phyloP scores from a whole-genome alignment of 2,329 filamentous ascomycete species.

The Aspergillus chevalieri region DNA sequence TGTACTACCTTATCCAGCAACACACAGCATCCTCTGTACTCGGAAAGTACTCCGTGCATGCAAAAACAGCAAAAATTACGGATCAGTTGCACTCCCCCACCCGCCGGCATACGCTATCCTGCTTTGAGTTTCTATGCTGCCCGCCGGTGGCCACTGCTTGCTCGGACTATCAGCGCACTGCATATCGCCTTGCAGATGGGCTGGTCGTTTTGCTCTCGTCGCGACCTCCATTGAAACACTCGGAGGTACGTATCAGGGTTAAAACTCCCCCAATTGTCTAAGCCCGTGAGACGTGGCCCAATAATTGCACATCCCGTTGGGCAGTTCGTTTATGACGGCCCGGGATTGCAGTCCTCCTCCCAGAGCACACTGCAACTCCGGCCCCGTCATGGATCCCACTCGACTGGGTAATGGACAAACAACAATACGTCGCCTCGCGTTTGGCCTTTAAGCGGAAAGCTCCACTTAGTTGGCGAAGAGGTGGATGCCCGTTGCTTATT shows the following conservation, averaged over 20 bases:
- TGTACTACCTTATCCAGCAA: neutral
- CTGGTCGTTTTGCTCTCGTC: constrained; percentile 18
- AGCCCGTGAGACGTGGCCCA: constrained; percentile 38
- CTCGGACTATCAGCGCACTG: constrained; percentile 13
- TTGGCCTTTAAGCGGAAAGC: constrained; percentile 18
- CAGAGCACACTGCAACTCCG: constrained; percentile 24
- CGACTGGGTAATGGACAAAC: constrained; percentile 22
- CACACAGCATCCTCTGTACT: neutral
- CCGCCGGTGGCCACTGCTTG: constrained; percentile 14
- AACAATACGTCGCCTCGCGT: constrained; percentile 32
- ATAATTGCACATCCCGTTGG: constrained; percentile 26
- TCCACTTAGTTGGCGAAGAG: constrained; percentile 21
- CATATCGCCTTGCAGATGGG: constrained; percentile 24
- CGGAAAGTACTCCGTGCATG: constrained; percentile 1
- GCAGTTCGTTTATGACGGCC: constrained; percentile 30
- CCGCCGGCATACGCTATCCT: constrained; percentile 1
- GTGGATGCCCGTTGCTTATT: constrained; percentile 20
- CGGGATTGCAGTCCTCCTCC: constrained; percentile 13
- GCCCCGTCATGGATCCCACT: constrained; percentile 20
- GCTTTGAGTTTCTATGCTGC: neutral
- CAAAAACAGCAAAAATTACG: constrained; percentile 11
- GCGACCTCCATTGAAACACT: constrained; percentile 23
- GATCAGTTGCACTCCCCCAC: constrained; percentile 23
- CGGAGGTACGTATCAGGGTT: constrained; percentile 9
- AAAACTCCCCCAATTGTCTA: constrained; percentile 16